Evolutionary conservation across 108 stramenopile genomes (phyloP), one percentile per base, ranked within the genome.

Genomic region (Hondaea fermentalgiana): DNA sequence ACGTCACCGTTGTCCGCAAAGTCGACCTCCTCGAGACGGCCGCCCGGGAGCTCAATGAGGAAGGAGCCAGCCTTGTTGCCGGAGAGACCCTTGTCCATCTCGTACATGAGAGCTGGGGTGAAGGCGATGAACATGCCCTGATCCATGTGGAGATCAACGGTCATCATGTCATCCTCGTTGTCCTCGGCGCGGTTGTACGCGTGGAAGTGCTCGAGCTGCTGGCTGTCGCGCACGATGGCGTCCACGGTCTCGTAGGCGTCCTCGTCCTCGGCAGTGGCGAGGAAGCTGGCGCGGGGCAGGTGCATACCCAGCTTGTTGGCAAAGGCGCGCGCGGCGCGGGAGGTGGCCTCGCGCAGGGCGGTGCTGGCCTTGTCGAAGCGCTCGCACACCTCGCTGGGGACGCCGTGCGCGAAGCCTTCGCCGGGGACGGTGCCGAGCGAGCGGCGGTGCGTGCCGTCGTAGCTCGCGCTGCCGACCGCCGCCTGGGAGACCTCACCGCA

Each of bases 201-300:
- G 91, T 97, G 96, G 87, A 96, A 96, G 87, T 97, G 96, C 60
- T 97, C 96, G 72, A 97, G 88, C n/a, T 94, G 93, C 64, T 96
- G 94, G 21, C 96, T 95, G 57, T 91, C 53, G 25, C 90, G 29
- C 19, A 96, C 92, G 4, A 96, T 60, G 57, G 94, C 92, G 29
- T 60, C 87, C 19, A 96, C 28, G 60, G 88, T 91, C 71, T 83
- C 28, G 49, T 47, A 83, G 28, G 51, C 76, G n/a, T 12, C 49
- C 49, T 83, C 76, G 76, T 83, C 42, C 76, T 83, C 76, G 45
- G 23, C 10, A 6, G 76, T 53, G 23, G n/a, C 49, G 49, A 83
- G 51, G 76, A 83, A 47, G 45, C n/a, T 53, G 76, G n/a, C 51
- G 45, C 23, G 25, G 10, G 76, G 76, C 43, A 83, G 76, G 76